Base-by-base conservation (phyloP, 2,329 filamentous ascomycete genomes). In the Aspergillus persii region DNA sequence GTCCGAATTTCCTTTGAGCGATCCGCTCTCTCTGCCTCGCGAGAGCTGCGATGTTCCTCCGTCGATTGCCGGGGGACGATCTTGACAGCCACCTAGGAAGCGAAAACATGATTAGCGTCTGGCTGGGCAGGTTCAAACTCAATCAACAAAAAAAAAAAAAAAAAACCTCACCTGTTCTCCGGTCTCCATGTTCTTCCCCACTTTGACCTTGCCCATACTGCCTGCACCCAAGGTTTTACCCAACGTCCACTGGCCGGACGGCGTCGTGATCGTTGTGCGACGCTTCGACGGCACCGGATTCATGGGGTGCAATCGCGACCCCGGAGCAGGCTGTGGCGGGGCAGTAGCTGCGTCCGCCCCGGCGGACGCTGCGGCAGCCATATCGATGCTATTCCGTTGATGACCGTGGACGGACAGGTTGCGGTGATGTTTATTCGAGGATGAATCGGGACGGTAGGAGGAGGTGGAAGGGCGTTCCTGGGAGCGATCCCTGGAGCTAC, bases 151-250 rank as follows among this genome's bases (percentile, higher is more conserved):
- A 56, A 23, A n/a, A 56, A 33, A 39, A 4, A 15, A 30, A 23
- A 33, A 41, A 50, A 15, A 36, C 78, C 83, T 69, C 79, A 93
- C 92, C 86, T 97, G 91, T 80, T 98, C 95, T 68, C 89, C 90
- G 23, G 90, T 91, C 69, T 96, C 93, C 67, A 89, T 84, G 76
- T 96, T 96, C 69, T 91, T 91, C 27, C 95, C 95, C 66, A 99
- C 82, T 80, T 98, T 98, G 63, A 99, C 95, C 77, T 98, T 98
- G 65, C 95, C 95, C 95, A 99, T 99, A 76, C 94, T 98, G 53
- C 95, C 95, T 55, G 93, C 92, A 61, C 95, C 95, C 69, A 99
- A 95, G 3, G 95, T 98, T 82, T 98, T 98, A 60, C 94, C 94
- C 54, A 99, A 82, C 57, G 92, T 87, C 92, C 94, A 99, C 80